Evolutionary conservation across 805 yeast species (phyloP).

Genomic region (Ogataea wickerhamii): DNA sequence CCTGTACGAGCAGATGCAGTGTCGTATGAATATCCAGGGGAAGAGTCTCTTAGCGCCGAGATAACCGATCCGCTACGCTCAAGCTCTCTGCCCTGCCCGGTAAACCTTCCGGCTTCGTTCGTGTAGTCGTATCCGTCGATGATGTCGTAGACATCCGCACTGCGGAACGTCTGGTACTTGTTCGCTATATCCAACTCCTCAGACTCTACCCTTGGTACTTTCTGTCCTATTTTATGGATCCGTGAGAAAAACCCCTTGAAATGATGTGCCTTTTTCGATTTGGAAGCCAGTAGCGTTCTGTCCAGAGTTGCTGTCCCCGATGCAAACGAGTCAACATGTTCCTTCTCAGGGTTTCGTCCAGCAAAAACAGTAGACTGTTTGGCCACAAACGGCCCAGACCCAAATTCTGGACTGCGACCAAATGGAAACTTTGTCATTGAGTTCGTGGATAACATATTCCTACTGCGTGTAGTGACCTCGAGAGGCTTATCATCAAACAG

Average conservation of each 20-base stretch:
- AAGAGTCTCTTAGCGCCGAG: constrained; percentile 5
- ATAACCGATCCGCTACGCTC: constrained; percentile 12
- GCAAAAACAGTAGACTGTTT: not conserved
- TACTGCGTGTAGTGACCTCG: not conserved
- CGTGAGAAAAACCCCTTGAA: not conserved
- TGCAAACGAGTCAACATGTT: not conserved
- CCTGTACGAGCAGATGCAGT: constrained; percentile 3
- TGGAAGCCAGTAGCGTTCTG: not conserved
- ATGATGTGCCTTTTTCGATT: not conserved
- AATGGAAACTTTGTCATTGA: constrained; percentile 47
- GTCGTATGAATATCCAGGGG: constrained; percentile 6
- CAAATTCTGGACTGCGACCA: constrained; percentile 19
- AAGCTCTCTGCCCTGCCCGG: constrained; percentile 8
- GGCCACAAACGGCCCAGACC: not conserved
- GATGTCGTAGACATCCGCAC: constrained; percentile 19
- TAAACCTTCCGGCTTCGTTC: constrained; percentile 13
- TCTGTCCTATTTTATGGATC: not conserved
- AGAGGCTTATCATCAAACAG: constrained; percentile 2
- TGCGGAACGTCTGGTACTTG: constrained; percentile 6
- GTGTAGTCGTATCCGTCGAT: constrained; percentile 19
- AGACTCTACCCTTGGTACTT: not conserved
- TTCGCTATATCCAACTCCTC: not conserved
- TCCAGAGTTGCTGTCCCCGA: not conserved
- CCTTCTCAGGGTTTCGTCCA: not conserved
- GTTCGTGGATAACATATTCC: constrained; percentile 2